Evolutionary conservation across 768 basidiomycete genomes (phyloP).

Genomic region (Naganishia vishniacii): DNA sequence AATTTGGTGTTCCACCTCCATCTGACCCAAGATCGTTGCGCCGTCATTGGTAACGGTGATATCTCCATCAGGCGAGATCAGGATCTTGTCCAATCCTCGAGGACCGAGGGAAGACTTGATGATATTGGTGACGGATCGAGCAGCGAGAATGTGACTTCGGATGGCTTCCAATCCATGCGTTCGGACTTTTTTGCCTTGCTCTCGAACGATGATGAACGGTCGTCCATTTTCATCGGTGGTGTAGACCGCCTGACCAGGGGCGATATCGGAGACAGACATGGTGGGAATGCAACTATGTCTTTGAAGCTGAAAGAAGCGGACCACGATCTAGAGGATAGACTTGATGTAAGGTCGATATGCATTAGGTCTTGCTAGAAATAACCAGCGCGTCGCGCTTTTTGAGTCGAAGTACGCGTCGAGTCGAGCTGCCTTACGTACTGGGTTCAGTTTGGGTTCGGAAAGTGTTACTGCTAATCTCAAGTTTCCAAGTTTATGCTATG

Average conservation of each 20-base stretch:
- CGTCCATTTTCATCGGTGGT: slow-evolving; percentile 66
- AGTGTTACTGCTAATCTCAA: too few relatives aligned
- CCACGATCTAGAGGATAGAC: too few relatives aligned
- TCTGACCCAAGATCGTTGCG: slow-evolving; percentile 93
- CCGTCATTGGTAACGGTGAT: slow-evolving; percentile 99
- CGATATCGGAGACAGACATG: slow-evolving; percentile 36
- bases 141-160: slow-evolving; percentile 93
- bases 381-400: slow-evolving; percentile 1
- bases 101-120: slow-evolving; percentile 92
- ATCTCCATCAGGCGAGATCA: slow-evolving; percentile 76
- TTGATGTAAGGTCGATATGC: too few relatives aligned
- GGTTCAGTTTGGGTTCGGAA: too few relatives aligned
- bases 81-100: slow-evolving; percentile 64
- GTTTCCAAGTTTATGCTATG: too few relatives aligned
- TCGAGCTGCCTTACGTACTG: too few relatives aligned
- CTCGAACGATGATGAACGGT: slow-evolving; percentile 91
- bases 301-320: background rate
- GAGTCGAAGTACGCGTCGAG: too few relatives aligned
- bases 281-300: background rate
- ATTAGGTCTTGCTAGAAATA: slow-evolving; percentile 8
- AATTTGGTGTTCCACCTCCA: slow-evolving; percentile 99
- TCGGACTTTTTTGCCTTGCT: slow-evolving; percentile 86
- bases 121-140: slow-evolving; percentile 87
- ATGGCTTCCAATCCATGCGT: slow-evolving; percentile 90
- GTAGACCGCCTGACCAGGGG: slow-evolving; percentile 50